Conservation (phyloP, 257 asterid genomes). For the Lycium ferocissimum region DNA sequence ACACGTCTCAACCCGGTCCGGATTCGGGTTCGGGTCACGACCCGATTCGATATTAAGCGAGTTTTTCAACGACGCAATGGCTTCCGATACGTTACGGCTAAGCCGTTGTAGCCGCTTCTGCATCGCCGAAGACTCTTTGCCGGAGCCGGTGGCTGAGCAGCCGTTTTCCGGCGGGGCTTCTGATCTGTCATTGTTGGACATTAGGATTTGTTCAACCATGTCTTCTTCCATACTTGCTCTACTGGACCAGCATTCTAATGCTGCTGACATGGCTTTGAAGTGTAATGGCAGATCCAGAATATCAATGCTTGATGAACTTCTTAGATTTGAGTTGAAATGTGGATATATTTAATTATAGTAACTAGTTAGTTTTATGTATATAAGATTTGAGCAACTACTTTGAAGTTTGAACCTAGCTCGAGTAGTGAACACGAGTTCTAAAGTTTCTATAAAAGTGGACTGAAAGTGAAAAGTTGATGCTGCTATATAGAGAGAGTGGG, state of each 20-base stretch:
- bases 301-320: neutral
- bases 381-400: too few species aligned
- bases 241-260: slow-evolving; percentile 97
- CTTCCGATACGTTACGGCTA: slow-evolving; percentile 90
- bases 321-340: too few species aligned
- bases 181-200: slow-evolving; percentile 87
- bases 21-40: slow-evolving; percentile 61
- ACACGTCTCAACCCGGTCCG: slow-evolving; percentile 55
- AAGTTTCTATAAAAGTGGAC: too few species aligned
- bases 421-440: too few species aligned
- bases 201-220: slow-evolving; percentile 85
- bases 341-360: too few species aligned
- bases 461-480: too few species aligned
- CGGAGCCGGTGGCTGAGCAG: slow-evolving; percentile 35
- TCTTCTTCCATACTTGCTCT: slow-evolving; percentile 91
- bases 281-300: neutral
- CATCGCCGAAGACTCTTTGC: slow-evolving; percentile 68
- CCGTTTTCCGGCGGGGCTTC: slow-evolving; percentile 60
- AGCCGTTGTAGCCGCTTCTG: slow-evolving; percentile 85
- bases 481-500: too few species aligned
- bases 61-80: slow-evolving; percentile 88
- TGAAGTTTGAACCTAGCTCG: too few species aligned
- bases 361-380: too few species aligned
- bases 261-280: slow-evolving; percentile 74
- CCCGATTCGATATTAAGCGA: slow-evolving; percentile 73